Evolutionary conservation across 768 basidiomycete genomes (phyloP).

Genomic region (Pulveroboletus frians): DNA sequence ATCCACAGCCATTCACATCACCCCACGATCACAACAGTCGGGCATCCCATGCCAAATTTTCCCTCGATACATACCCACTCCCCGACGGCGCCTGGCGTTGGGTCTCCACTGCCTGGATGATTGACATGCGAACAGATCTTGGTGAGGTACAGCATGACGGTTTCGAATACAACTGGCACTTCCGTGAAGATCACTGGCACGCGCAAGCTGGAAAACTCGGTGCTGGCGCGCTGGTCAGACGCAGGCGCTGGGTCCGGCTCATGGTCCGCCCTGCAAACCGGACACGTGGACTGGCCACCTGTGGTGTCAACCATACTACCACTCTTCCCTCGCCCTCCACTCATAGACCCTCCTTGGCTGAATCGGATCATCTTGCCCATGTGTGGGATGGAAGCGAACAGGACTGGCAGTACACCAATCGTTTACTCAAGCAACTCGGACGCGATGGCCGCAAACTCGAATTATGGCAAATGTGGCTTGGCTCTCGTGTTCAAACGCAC

Average conservation of each 20-base stretch:
- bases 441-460: conserved; percentile 74
- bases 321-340: conserved; percentile 15
- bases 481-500: conserved; percentile 26
- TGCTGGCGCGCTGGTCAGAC: conserved; percentile 68
- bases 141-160: conserved; percentile 78
- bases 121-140: conserved; percentile 76
- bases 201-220: conserved; percentile 54
- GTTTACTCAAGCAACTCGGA: conserved; percentile 47
- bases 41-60: conserved; percentile 48
- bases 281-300: conserved; percentile 1
- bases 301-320: not conserved
- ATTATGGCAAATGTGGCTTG: conserved; percentile 70
- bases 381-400: conserved; percentile 54
- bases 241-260: conserved; percentile 77
- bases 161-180: conserved; percentile 82
- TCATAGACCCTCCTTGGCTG: conserved; percentile 15
- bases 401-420: conserved; percentile 58
- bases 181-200: conserved; percentile 63
- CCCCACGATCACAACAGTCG: conserved; percentile 39
- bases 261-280: conserved; percentile 65
- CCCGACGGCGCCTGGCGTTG: conserved; percentile 80
- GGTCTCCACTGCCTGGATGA: conserved; percentile 80
- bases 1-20: conserved; percentile 70
- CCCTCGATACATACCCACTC: conserved; percentile 60
- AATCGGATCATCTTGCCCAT: conserved; percentile 26